Evolutionary conservation across 805 yeast genomes (phyloP).

Genomic region (Schizosaccharomyces japonicus): DNA sequence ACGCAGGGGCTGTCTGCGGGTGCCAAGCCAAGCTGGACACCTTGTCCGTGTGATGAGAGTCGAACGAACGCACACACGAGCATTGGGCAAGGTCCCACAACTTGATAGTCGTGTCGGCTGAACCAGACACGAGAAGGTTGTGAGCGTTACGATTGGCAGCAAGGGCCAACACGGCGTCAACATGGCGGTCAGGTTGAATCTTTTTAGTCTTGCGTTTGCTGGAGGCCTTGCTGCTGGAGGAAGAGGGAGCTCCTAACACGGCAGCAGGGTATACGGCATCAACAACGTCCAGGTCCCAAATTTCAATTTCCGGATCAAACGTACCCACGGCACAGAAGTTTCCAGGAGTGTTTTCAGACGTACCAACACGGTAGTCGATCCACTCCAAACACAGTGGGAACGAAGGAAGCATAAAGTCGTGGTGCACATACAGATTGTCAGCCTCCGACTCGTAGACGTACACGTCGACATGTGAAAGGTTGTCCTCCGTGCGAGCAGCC

Average conservation of each 20-base stretch:
- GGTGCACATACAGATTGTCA: slow-evolving; percentile 69
- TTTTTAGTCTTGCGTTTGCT: slow-evolving; percentile 20
- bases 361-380: slow-evolving; percentile 50
- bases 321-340: slow-evolving; percentile 93
- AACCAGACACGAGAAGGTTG: slow-evolving; percentile 72
- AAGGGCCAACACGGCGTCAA: slow-evolving; percentile 77
- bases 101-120: slow-evolving; percentile 86
- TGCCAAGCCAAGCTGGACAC: slow-evolving; percentile 84
- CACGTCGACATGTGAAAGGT: slow-evolving; percentile 71
- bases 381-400: slow-evolving; percentile 94
- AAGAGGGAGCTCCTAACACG: slow-evolving; percentile 40
- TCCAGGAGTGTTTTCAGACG: slow-evolving; percentile 32
- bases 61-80: slow-evolving; percentile 55
- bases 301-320: slow-evolving; percentile 88
- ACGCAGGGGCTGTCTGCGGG: slow-evolving; percentile 22
- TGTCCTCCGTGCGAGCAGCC: slow-evolving; percentile 91
- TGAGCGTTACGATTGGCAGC: slow-evolving; percentile 63
- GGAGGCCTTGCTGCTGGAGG: slow-evolving; percentile 12
- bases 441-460: slow-evolving; percentile 86
- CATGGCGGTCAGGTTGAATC: slow-evolving; percentile 39
- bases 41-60: slow-evolving; percentile 50
- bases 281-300: slow-evolving; percentile 82
- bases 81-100: slow-evolving; percentile 74
- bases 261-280: slow-evolving; percentile 89
- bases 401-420: slow-evolving; percentile 87